phyloP scores from a whole-genome alignment of 2,329 filamentous ascomycete genomes.

The Aspergillus sergii region DNA sequence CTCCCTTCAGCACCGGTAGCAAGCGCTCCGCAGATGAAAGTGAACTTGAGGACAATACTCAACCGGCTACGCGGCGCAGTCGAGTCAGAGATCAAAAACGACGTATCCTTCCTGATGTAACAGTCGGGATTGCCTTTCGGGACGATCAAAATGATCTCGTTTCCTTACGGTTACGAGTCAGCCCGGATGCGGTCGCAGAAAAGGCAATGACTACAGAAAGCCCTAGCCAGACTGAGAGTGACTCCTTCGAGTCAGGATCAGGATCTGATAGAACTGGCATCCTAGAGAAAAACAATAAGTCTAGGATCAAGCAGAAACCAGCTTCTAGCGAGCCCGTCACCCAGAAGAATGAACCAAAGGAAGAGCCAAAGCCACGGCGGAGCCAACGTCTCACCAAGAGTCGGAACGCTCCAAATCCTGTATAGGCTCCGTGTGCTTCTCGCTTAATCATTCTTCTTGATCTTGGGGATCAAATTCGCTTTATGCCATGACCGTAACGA shows the following conservation, averaged over 20 bases:
- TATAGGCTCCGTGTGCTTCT: not conserved
- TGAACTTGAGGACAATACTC: slow-evolving; percentile 40
- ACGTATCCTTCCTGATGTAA: slow-evolving; percentile 40
- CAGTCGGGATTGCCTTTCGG: slow-evolving; percentile 42
- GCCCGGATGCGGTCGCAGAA: slow-evolving; percentile 25
- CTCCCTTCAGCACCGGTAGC: slow-evolving; percentile 44
- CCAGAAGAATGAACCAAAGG: slow-evolving; percentile 17
- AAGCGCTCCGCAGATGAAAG: slow-evolving; percentile 46
- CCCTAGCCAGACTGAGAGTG: slow-evolving; percentile 9
- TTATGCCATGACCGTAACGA: slow-evolving; percentile 13
- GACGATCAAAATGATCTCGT: slow-evolving; percentile 43
- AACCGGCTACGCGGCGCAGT: slow-evolving; percentile 29
- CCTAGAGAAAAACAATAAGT: slow-evolving; percentile 14
- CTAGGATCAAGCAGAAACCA: slow-evolving; percentile 9
- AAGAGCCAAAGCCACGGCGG: slow-evolving; percentile 22
- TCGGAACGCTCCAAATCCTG: slow-evolving; percentile 16
- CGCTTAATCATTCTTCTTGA: not conserved
- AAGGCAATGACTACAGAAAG: slow-evolving; percentile 9
- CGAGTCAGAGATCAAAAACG: slow-evolving; percentile 33
- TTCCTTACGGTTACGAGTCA: slow-evolving; percentile 38
- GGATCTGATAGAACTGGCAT: slow-evolving; percentile 3
- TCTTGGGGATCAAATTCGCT: not conserved
- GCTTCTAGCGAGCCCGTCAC: slow-evolving; percentile 15
- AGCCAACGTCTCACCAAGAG: slow-evolving; percentile 23
- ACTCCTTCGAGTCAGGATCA: slow-evolving; percentile 14